Percentiles rank a stretch among this genome's conserved stretches.
These are phyloP conservation scores for Didymosphaeria variabile DNA, from an alignment of 2,329 filamentous ascomycete genomes.

Conservation along the genomic window DNA sequence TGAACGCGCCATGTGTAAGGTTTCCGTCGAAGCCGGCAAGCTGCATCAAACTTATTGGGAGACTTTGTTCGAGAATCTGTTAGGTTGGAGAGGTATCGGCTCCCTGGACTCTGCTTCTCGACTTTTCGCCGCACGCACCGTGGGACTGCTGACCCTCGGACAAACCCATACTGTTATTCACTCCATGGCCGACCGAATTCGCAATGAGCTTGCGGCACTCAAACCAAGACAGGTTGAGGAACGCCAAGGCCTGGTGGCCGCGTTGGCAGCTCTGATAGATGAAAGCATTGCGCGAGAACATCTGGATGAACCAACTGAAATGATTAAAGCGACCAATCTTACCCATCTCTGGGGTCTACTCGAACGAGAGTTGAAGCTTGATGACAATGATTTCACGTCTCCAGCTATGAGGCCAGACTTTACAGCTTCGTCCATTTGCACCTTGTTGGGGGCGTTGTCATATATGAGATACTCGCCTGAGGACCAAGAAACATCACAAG, in stretches of 20 bases:
- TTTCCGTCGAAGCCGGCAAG: conserved; percentile 73
- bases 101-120: conserved; percentile 79
- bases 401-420: conserved; percentile 68
- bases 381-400: conserved; percentile 51
- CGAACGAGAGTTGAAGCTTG: conserved; percentile 43
- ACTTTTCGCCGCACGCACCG: conserved; percentile 73
- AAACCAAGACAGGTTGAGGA: conserved; percentile 71
- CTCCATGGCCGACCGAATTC: conserved; percentile 55
- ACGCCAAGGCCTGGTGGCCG: conserved; percentile 72
- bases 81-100: conserved; percentile 88
- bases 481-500: conserved; percentile 11
- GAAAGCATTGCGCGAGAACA: conserved; percentile 5
- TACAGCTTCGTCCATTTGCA: conserved; percentile 68
- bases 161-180: conserved; percentile 40
- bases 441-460: conserved; percentile 57
- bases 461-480: conserved; percentile 24
- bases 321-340: conserved; percentile 20
- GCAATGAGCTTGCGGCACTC: conserved; percentile 57
- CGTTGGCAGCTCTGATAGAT: conserved; percentile 52
- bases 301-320: conserved; percentile 3
- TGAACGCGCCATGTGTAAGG: conserved; percentile 79
- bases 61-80: conserved; percentile 73
- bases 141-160: conserved; percentile 66
- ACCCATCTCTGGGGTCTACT: conserved; percentile 43
- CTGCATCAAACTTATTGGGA: conserved; percentile 72